phyloP scores from a whole-genome alignment of 805 yeast genomes.

The Cyberlindnera veronae region DNA sequence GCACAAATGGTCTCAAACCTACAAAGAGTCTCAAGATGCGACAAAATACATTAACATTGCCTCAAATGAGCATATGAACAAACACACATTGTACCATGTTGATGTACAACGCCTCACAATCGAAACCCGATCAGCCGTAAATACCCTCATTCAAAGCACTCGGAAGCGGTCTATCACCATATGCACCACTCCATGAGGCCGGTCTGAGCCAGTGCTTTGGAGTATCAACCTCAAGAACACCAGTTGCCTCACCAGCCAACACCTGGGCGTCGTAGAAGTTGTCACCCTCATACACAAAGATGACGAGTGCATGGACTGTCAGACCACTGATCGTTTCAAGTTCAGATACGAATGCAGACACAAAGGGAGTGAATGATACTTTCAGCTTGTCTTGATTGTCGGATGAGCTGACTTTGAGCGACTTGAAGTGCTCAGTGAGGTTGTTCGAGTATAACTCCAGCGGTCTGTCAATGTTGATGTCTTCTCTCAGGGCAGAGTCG shows the following conservation, averaged over 20 bases:
- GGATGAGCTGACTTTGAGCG: conserved; percentile 10
- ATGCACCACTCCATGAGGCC: conserved; percentile 78
- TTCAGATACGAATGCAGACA: conserved; percentile 9
- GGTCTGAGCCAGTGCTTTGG: conserved; percentile 48
- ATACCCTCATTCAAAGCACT: conserved; percentile 73
- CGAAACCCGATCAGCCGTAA: conserved; percentile 46
- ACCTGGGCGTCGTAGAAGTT: conserved; percentile 67
- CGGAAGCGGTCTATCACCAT: conserved; percentile 71
- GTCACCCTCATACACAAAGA: conserved; percentile 87
- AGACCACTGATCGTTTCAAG: conserved; percentile 8
- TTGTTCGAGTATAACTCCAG: conserved; percentile 20
- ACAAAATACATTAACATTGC: too few species aligned
- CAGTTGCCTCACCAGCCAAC: conserved; percentile 35
- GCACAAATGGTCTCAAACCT: too few species aligned
- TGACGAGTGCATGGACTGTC: conserved; percentile 41
- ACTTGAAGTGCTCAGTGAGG: conserved; percentile 18
- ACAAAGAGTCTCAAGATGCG: too few species aligned
- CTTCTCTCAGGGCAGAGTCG: conserved; percentile 50
- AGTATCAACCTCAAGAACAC: conserved; percentile 14
- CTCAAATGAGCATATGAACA: too few species aligned
- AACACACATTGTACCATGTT: too few species aligned
- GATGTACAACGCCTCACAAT: too few species aligned
- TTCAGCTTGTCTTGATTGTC: conserved; percentile 8
- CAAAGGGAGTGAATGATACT: conserved; percentile 15
- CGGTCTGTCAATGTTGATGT: conserved; percentile 14